phyloP scores from a whole-genome alignment of 495 filamentous ascomycete genomes.

The Penicillium coprophilum region DNA sequence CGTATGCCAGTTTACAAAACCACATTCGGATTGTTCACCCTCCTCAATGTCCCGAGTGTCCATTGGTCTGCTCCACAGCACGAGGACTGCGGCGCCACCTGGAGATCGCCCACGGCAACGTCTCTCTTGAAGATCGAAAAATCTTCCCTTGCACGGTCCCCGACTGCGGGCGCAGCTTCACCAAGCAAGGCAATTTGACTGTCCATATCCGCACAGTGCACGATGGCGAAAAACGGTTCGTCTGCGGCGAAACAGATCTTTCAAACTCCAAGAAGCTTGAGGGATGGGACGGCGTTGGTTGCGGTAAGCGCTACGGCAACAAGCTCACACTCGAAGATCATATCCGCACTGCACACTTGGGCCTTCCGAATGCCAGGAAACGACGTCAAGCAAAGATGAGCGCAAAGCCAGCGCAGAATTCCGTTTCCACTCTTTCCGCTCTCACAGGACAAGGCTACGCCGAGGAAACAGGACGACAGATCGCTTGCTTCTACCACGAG shows the following conservation, averaged over 20 bases:
- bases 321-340: conserved; percentile 80
- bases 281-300: conserved; percentile 68
- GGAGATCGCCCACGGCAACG: conserved; percentile 64
- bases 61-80: conserved; percentile 57
- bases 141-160: conserved; percentile 60
- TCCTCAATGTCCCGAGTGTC: conserved; percentile 72
- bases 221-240: conserved; percentile 61
- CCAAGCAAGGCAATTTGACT: conserved; percentile 73
- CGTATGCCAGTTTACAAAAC: conserved; percentile 63
- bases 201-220: conserved; percentile 77
- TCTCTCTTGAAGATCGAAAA: conserved; percentile 60
- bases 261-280: conserved; percentile 54
- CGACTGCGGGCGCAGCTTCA: conserved; percentile 71
- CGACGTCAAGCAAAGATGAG: conserved; percentile 39
- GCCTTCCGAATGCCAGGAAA: conserved; percentile 47
- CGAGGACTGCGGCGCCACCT: conserved; percentile 66
- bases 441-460: conserved; percentile 62
- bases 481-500: conserved; percentile 53
- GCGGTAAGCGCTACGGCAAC: conserved; percentile 64
- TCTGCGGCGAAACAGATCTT: conserved; percentile 69
- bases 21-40: conserved; percentile 73
- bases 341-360: conserved; percentile 71
- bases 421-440: conserved; percentile 39
- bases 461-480: conserved; percentile 51
- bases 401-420: conserved; percentile 23